Evolutionary conservation across 805 yeast species (phyloP), one percentile per base, ranked within the genome.

Genomic region (Lipomyces lipofer): DNA sequence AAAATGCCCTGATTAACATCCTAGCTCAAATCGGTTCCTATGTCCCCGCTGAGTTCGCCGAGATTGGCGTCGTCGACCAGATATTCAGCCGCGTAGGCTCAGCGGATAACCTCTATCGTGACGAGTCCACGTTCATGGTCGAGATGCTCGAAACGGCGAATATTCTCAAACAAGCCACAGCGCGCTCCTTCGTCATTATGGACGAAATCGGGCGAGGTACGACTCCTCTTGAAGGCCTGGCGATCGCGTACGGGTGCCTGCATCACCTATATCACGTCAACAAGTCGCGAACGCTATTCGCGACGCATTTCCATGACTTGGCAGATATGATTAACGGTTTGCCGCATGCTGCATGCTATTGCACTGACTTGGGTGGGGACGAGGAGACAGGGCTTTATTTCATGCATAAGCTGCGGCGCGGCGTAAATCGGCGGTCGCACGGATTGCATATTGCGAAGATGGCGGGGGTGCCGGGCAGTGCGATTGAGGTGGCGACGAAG

Each of bases 121-220:
- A 90, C 39, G 80, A 85, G 64, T 85, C 94, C n/a, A 89, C 97
- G 0, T 90, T 90, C 65, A 88, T 89, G 96, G 88, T 86, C 13
- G 97, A 90, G 64, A 88, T 90, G 96, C 76, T 84, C 36, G 97
- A 90, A 67, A 85, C 95, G 1, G 81, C 88, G 1, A 71, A 75
- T 42, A 88, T 90, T 32, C 67, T 90, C 33, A 73, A 78, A 35
- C 78, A 81, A 40, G 85, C 95, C 7, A 84, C 94, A 0, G 62
- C 72, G 0, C 72, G 77, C 32, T 88, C 96, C 0, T 71, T 90
- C 57, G 86, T 92, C 0, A 82, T 90, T 21, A 74, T 90, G 52
- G 97, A 90, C 69, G 97, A 90, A 65, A 82, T 90, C 21, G 97
- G 97, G 1, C 75, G 96, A 51, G 97, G 97, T 0, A 90, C 97